Evolutionary conservation across 2,329 filamentous ascomycete genomes (phyloP).

Genomic region (Calcarisporium arbuscula): DNA sequence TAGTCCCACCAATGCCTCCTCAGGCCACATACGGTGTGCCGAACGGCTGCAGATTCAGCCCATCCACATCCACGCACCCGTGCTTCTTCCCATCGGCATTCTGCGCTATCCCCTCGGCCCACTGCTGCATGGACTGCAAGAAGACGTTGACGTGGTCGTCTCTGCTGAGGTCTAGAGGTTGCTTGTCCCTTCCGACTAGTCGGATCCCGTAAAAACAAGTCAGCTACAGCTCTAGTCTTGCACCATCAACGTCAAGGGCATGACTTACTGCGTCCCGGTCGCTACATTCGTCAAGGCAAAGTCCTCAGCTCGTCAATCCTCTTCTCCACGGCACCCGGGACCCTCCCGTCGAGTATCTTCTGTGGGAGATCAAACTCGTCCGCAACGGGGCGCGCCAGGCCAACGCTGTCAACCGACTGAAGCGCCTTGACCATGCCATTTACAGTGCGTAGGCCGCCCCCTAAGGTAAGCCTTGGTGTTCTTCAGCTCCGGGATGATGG

Average conservation of each 20-base stretch:
- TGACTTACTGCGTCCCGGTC: conserved; percentile 25
- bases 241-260: neutral
- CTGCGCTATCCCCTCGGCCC: conserved; percentile 21
- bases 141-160: conserved; percentile 25
- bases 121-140: conserved; percentile 20
- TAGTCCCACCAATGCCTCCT: too few relatives aligned
- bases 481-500: conserved; percentile 34
- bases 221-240: neutral
- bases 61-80: conserved; percentile 24
- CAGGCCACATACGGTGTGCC: conserved; percentile 22
- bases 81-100: conserved; percentile 24
- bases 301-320: conserved; percentile 42
- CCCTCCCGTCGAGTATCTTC: conserved; percentile 20
- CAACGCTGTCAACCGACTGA: conserved; percentile 52
- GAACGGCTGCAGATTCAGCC: conserved; percentile 23
- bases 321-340: conserved; percentile 40
- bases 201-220: conserved; percentile 16
- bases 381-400: conserved; percentile 37
- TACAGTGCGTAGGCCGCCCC: conserved; percentile 48
- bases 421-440: conserved; percentile 54
- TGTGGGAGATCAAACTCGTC: conserved; percentile 19
- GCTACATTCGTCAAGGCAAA: conserved; percentile 31
- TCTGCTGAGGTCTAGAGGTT: conserved; percentile 53
- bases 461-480: conserved; percentile 54
- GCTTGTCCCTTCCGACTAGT: conserved; percentile 31